Evolutionary conservation across 1,284 basidiomycete species (phyloP), one percentile per base, ranked within the genome.

Genomic region (Cystodermella granulosa): DNA sequence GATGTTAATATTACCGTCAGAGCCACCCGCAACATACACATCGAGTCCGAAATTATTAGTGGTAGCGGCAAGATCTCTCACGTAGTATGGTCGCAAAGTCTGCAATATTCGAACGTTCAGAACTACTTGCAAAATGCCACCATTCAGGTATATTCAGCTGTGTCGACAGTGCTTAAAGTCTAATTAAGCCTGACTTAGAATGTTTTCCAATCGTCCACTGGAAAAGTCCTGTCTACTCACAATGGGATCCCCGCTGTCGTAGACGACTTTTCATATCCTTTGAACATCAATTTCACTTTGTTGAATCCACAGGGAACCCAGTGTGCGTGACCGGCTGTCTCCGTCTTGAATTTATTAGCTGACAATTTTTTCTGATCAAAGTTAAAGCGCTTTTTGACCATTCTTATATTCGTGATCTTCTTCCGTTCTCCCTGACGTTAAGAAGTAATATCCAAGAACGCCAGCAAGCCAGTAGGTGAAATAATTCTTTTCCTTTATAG

Each of bases 211-310:
- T 71, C 67, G 1, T 73, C 82, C 5, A 72, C 67, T 2, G 85
- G 85, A 5, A 62, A 62, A 13, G 70, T 79, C 16, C 48, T 63
- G 13, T 84, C 83, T 14, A 76, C 72, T 0, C 84, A 87, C 57
- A 82, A 86, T 49, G 78, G 75, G 6, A 65, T 74, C 3, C 52
- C 70, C 4, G 62, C 67, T 1, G 62, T 86, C n/a, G 53, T 65
- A 4, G 86, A 88, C 56, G 54, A 65, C 2, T 86, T 84, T 62
- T 74, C 74, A 3, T 87, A 80, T 55, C 85, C 85, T 0, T 55
- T 87, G 22, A 72, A 70, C 53, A 76, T 86, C 68, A 79, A 85
- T 54, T 62, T 81, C 24, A 74, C 75, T 1, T 59, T 68, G 36
- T 52, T 79, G 23, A 67, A 69, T 6, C 56, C 69, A 2, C 68